Evolutionary conservation across 345 rosid species (phyloP), one percentile per base, ranked within the genome.

Genomic region (Salix suchowensis): DNA sequence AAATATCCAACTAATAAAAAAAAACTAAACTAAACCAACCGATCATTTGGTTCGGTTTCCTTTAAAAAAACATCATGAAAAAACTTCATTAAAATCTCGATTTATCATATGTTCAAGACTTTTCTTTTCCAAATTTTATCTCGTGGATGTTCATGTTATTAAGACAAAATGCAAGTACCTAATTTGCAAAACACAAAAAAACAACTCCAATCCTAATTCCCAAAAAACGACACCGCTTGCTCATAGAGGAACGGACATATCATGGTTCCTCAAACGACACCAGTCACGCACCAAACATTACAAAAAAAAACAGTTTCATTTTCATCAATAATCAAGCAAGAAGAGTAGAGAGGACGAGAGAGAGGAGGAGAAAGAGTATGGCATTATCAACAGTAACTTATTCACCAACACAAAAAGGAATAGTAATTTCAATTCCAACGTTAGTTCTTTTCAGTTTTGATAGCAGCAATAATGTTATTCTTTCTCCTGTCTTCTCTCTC

Each of bases 401-500:
- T 55, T 1, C 80, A 23, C 30, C 70, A 26, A 3, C 80, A 26
- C 98, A 91, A 71, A 91, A 92, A 74, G 94, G 98, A 3, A 37
- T 92, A 5, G 81, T 91, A 23, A 81, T 93, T 1, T 83, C 92
- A 15, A 85, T 93, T 6, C 97, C 97, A 1, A 88, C 88, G 24
- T 85, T 93, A 24, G 90, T 90, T 11, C 88, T 96, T 96, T 68
- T 74, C 89, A 0, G 91, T 88, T 26, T 87, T 95, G 4, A 88
- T 73, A 5, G 95, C 90, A 10, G 90, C 96, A 48, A 76, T 86
- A 72, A 83, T 86, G 77, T 80, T 92, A 36, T 89, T 92, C 89
- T 87, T 96, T 84, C 91, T 96, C 74, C 80, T 91, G 26, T 91
- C 95, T 71, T 88, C 97, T 46, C 87, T 89, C 61, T 89, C 97